phyloP scores from a whole-genome alignment of 106 monocot genomes.

The Cymbidium sinense region DNA sequence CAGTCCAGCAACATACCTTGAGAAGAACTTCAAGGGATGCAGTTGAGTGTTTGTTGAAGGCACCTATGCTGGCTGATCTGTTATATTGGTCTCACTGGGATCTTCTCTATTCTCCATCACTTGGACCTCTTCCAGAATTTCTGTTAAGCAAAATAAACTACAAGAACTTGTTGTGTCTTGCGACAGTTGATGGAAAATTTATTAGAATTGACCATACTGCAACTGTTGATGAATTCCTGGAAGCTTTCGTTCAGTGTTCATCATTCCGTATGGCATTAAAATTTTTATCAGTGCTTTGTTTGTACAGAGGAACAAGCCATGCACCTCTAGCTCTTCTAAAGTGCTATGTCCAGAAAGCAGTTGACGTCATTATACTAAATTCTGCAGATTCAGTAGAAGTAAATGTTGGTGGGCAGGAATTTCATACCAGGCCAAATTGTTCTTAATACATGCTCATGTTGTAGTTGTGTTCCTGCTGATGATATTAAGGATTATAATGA shows the following conservation, averaged over 20 bases:
- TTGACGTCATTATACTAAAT: slow-evolving; percentile 47
- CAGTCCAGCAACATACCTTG: background rate
- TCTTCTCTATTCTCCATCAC: slow-evolving; percentile 55
- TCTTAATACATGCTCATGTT: background rate
- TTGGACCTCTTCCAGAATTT: slow-evolving; percentile 77
- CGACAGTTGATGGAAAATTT: slow-evolving; percentile 66
- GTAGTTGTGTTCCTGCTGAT: background rate
- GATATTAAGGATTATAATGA: background rate
- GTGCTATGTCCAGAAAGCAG: slow-evolving; percentile 59
- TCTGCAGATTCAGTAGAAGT: slow-evolving; percentile 16
- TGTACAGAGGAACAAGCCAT: slow-evolving; percentile 54
- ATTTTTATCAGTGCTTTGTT: slow-evolving; percentile 62
- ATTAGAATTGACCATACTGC: slow-evolving; percentile 68
- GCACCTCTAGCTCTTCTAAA: slow-evolving; percentile 75
- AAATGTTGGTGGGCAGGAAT: background rate
- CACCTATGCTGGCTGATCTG: slow-evolving; percentile 87
- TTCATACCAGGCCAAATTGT: slow-evolving; percentile 4
- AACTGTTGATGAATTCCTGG: slow-evolving; percentile 71
- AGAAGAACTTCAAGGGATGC: slow-evolving; percentile 53
- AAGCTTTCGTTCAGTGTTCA: slow-evolving; percentile 75
- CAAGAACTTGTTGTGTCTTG: slow-evolving; percentile 66
- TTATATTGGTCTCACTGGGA: slow-evolving; percentile 95
- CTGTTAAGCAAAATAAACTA: slow-evolving; percentile 34
- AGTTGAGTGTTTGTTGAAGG: slow-evolving; percentile 63
- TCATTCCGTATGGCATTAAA: slow-evolving; percentile 65